Conservation (phyloP, 2,329 filamentous ascomycete genomes). For the Penicillium hordei region DNA sequence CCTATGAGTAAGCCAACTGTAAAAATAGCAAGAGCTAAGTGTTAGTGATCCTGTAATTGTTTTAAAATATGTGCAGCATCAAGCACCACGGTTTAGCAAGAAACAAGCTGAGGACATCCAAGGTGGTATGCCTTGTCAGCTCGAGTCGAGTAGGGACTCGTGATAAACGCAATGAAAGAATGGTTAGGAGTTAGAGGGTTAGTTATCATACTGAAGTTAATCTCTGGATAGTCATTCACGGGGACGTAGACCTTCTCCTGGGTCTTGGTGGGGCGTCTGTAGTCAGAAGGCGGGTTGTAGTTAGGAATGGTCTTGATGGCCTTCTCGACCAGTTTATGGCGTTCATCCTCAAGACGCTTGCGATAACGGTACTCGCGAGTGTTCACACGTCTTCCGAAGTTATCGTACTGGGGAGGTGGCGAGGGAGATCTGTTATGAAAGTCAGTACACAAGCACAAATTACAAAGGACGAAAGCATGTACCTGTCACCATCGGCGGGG, state of each 20-base stretch:
- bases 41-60: constrained; percentile 70
- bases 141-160: constrained; percentile 46
- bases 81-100: constrained; percentile 44
- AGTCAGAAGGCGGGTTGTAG: constrained; percentile 98
- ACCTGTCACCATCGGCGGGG: constrained; percentile 93
- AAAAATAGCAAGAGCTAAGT: constrained; percentile 72
- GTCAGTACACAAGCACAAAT: constrained; percentile 15
- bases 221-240: constrained; percentile 99
- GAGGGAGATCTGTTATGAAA: constrained; percentile 74
- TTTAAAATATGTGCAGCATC: constrained; percentile 34
- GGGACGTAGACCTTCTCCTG: constrained; percentile 99
- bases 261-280: constrained; percentile 98
- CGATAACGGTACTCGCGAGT: constrained; percentile 98
- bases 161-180: constrained; percentile 44
- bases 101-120: constrained; percentile 42
- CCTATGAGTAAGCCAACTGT: constrained; percentile 99
- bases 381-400: constrained; percentile 98
- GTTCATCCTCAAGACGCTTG: constrained; percentile 96
- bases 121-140: constrained; percentile 35
- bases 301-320: constrained; percentile 99
- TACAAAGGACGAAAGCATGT: constrained; percentile 24
- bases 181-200: constrained; percentile 88
- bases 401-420: constrained; percentile 95
- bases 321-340: constrained; percentile 97
- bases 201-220: constrained; percentile 99